These are phyloP conservation scores for Achlya hypogyna DNA, from an alignment of 352 stramenopile species.

Conservation along the genomic window DNA sequence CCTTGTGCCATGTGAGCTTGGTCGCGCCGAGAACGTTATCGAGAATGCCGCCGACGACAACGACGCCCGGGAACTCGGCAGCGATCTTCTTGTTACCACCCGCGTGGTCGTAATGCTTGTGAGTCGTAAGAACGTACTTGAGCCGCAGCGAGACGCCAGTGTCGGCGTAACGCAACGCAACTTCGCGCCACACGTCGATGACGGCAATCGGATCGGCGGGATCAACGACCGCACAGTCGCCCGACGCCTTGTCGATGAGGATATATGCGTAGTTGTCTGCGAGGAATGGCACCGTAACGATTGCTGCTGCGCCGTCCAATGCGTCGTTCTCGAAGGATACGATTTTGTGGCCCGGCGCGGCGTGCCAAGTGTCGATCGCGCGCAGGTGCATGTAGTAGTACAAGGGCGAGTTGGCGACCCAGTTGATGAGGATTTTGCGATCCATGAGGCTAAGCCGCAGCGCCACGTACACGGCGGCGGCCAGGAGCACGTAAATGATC, in stretches of 20 bases:
- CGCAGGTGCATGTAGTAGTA: conserved; percentile 15
- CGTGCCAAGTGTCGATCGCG: not conserved
- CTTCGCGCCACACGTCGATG: conserved; percentile 37
- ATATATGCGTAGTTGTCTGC: conserved; percentile 91
- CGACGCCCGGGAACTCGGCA: conserved; percentile 26
- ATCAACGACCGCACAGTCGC: conserved; percentile 75
- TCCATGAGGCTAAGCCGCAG: not conserved
- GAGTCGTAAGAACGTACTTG: conserved; percentile 77
- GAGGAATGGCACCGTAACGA: conserved; percentile 76
- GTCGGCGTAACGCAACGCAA: conserved; percentile 50
- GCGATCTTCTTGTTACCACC: conserved; percentile 76
- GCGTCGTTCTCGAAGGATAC: not conserved
- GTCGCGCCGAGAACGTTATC: conserved; percentile 52
- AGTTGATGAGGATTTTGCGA: conserved; percentile 14
- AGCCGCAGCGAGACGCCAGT: not conserved
- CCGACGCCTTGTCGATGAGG: conserved; percentile 51
- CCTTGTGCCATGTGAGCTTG: conserved; percentile 44
- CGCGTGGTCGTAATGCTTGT: conserved; percentile 88
- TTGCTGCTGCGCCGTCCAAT: conserved; percentile 12
- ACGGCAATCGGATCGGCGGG: conserved; percentile 79
- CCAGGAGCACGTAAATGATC: not conserved
- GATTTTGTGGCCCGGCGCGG: not conserved
- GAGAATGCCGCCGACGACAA: conserved; percentile 60
- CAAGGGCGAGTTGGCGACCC: conserved; percentile 12
- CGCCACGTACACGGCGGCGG: not conserved